phyloP scores from a whole-genome alignment of 345 rosid species.

The Murraya paniculata region DNA sequence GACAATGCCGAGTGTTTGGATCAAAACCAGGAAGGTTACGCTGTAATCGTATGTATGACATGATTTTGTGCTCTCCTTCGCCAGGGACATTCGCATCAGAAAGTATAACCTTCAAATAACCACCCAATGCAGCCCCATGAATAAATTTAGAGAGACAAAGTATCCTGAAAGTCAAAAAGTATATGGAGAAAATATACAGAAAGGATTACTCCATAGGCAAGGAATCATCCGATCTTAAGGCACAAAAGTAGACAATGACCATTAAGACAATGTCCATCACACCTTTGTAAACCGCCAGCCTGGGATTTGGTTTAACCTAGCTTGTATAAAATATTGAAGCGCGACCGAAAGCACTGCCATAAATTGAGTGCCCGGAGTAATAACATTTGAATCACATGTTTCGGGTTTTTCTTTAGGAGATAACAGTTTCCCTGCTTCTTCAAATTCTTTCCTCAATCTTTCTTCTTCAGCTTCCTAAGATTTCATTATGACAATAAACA shows the following conservation, averaged over 20 bases:
- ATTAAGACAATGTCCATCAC: conserved; percentile 26
- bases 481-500: conserved; percentile 9
- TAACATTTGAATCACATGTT: conserved; percentile 91
- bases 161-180: conserved; percentile 44
- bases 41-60: conserved; percentile 90
- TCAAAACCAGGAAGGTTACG: conserved; percentile 80
- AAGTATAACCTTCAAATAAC: conserved; percentile 88
- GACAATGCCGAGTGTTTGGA: conserved; percentile 94
- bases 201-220: conserved; percentile 50
- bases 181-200: conserved; percentile 32
- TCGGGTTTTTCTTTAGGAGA: conserved; percentile 70
- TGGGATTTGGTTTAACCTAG: conserved; percentile 76
- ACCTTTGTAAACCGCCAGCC: conserved; percentile 93
- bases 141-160: conserved; percentile 57
- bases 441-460: conserved; percentile 75
- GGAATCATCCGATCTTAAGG: conserved; percentile 49
- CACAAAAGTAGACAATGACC: conserved; percentile 18
- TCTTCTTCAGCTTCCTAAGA: conserved; percentile 92
- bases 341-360: conserved; percentile 90
- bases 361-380: conserved; percentile 94
- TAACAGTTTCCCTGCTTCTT: conserved; percentile 56
- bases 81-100: conserved; percentile 97
- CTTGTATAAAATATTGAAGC: conserved; percentile 83
- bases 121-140: conserved; percentile 62
- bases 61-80: conserved; percentile 98